These are phyloP conservation scores for Bathelium albidoporum DNA, from an alignment of 495 filamentous ascomycete genomes.

Conservation along the genomic window DNA sequence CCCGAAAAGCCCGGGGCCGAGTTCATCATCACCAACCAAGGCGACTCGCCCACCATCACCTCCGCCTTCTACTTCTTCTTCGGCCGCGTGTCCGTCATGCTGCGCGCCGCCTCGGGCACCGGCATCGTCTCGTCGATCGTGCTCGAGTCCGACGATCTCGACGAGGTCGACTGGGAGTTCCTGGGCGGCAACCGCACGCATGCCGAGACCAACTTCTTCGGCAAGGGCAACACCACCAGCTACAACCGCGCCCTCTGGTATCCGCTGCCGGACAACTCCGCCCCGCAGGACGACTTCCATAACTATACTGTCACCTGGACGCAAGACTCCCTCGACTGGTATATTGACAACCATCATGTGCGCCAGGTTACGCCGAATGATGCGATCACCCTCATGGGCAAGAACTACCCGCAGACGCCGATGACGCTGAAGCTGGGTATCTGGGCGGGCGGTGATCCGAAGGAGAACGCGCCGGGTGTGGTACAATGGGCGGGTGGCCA, in stretches of 20 bases:
- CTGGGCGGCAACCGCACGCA: constrained; percentile 27
- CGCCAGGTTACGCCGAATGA: constrained; percentile 56
- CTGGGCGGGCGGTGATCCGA: constrained; percentile 74
- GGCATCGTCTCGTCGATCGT: constrained; percentile 80
- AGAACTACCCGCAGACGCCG: constrained; percentile 72
- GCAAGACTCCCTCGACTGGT: constrained; percentile 55
- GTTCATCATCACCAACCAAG: constrained; percentile 59
- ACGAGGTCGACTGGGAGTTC: constrained; percentile 71
- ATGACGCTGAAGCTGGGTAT: constrained; percentile 73
- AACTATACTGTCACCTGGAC: constrained; percentile 82
- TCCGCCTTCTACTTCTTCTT: constrained; percentile 71
- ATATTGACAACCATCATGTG: constrained; percentile 58
- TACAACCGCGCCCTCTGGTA: constrained; percentile 46
- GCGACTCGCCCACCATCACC: constrained; percentile 63
- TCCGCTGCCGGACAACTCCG: neutral
- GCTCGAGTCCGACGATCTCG: constrained; percentile 71
- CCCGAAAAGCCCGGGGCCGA: constrained; percentile 49
- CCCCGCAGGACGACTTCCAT: constrained; percentile 44
- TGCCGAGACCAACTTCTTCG: constrained; percentile 77
- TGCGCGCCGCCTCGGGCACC: constrained; percentile 62
- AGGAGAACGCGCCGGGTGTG: constrained; percentile 32
- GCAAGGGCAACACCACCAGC: constrained; percentile 60
- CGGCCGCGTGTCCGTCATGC: constrained; percentile 56
- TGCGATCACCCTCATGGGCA: constrained; percentile 45
- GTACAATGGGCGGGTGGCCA: constrained; percentile 71